phyloP scores from a whole-genome alignment of 768 basidiomycete genomes.

The Mycena alexandri region DNA sequence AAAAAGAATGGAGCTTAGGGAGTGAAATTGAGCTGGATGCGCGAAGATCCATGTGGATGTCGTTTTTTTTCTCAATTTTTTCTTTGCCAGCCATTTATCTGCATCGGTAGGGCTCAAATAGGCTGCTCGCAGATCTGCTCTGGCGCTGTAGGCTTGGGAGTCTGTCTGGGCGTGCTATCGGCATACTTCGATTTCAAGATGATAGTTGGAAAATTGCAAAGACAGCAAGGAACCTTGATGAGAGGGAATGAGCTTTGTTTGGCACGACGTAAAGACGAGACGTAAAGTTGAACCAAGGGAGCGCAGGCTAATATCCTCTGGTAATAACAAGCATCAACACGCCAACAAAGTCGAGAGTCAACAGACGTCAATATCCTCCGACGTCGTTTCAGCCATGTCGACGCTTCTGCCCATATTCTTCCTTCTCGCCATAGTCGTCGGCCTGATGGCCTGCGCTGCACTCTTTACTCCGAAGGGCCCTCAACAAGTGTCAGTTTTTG shows the following conservation, averaged over 20 bases:
- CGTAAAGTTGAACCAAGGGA: neutral
- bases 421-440: slow-evolving; percentile 73
- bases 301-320: neutral
- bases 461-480: slow-evolving; percentile 87
- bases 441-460: slow-evolving; percentile 73
- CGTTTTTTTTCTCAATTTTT: too few relatives aligned
- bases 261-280: neutral
- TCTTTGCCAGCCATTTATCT: too few relatives aligned
- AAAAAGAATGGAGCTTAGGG: too few relatives aligned
- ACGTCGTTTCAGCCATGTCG: slow-evolving; percentile 62
- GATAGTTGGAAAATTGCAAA: neutral
- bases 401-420: slow-evolving; percentile 78
- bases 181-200: too few relatives aligned
- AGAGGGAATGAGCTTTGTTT: too few relatives aligned
- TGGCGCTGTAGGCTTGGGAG: too few relatives aligned
- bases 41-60: too few relatives aligned
- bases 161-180: too few relatives aligned
- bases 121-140: too few relatives aligned
- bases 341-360: neutral
- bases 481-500: slow-evolving; percentile 82
- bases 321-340: slow-evolving; percentile 6
- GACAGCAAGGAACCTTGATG: neutral
- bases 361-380: slow-evolving; percentile 10
- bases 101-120: too few relatives aligned
- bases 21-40: too few relatives aligned